These are phyloP conservation scores for Curvularia sp. DNA, from an alignment of 2,329 filamentous ascomycete genomes.

Conservation along the genomic window DNA sequence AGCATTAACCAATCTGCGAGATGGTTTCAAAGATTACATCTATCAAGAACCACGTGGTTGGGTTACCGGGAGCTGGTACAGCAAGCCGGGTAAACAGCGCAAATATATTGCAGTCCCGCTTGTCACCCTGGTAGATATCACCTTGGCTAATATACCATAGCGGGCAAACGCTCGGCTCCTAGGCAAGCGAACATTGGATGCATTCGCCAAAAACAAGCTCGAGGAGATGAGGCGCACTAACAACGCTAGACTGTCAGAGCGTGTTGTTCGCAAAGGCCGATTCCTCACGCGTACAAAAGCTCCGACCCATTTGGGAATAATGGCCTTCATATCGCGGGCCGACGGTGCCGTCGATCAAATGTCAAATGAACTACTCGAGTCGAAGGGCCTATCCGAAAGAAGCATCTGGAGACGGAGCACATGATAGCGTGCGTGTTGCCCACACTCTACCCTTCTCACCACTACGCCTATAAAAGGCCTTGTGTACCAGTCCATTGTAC, in stretches of 20 bases:
- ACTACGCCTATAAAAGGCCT: slow-evolving; percentile 17
- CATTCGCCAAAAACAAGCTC: slow-evolving; percentile 5
- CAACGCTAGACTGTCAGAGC: slow-evolving; percentile 6
- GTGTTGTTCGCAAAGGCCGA: slow-evolving; percentile 6
- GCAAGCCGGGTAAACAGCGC: slow-evolving; percentile 25
- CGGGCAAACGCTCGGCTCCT: slow-evolving; percentile 13
- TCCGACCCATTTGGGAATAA: slow-evolving; percentile 8
- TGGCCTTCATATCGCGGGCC: slow-evolving; percentile 18
- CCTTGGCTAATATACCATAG: slow-evolving; percentile 28
- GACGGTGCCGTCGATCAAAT: slow-evolving; percentile 22
- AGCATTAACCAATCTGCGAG: slow-evolving; percentile 12
- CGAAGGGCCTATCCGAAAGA: slow-evolving; percentile 5
- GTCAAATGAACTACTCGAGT: background rate
- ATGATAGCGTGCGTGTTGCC: slow-evolving; percentile 13
- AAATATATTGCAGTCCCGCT: slow-evolving; percentile 16
- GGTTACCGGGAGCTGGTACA: slow-evolving; percentile 14
- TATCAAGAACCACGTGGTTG: slow-evolving; percentile 10
- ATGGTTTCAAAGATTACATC: background rate
- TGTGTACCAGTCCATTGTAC: slow-evolving; percentile 13
- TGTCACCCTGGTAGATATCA: slow-evolving; percentile 11
- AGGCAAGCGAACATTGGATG: slow-evolving; percentile 17
- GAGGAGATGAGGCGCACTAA: slow-evolving; percentile 7
- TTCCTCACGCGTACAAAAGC: slow-evolving; percentile 19
- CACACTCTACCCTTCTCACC: background rate
- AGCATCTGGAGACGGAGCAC: slow-evolving; percentile 11